Evolutionary conservation across 2,329 filamentous ascomycete genomes (phyloP), one percentile per base, ranked within the genome.

Genomic region (Periconia sp.): DNA sequence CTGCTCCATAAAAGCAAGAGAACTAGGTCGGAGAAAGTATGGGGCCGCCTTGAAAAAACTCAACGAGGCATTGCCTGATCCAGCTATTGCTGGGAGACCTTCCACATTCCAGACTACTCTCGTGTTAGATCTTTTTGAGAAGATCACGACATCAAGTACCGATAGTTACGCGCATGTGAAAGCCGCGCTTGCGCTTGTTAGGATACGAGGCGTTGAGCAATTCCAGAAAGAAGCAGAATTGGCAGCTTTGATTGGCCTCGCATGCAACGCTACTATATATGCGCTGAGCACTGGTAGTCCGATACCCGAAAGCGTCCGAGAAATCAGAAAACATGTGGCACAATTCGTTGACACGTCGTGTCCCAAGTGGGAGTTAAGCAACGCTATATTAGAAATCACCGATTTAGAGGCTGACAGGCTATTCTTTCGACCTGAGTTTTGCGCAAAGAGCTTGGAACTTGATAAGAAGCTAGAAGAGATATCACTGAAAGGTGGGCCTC

Each of bases 341-440:
- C 48, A 48, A 3, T 59, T 50, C 36, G 13, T 67, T 11, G 44
- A 63, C 18, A 48, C 42, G 6, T 31, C 47, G 3, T 53, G 65
- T 44, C 64, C 63, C 0, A 68, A 67, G 39, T 71, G 63, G 61
- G 54, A 37, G 34, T 37, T 67, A 0, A 61, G 51, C 5, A 56
- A 55, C 0, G 32, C 68, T 12, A 54, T 57, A n/a, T 43, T 69
- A 7, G 50, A 66, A 16, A 53, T 59, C 26, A 54, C 60, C 2
- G 48, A 59, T 24, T 46, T 68, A 2, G 48, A 50, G 5, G 42
- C 52, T 10, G 49, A 50, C 3, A 47, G 44, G 10, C 24, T 11
- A 7, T 26, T 65, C 7, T 40, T 48, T n/a, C 13, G 39, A 23
- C 35, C 41, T 24, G 55, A 63, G 18, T 39, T 41, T 17, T 40